Conservation (phyloP, 305 asterid genomes). For the Euphrasia arctica region DNA sequence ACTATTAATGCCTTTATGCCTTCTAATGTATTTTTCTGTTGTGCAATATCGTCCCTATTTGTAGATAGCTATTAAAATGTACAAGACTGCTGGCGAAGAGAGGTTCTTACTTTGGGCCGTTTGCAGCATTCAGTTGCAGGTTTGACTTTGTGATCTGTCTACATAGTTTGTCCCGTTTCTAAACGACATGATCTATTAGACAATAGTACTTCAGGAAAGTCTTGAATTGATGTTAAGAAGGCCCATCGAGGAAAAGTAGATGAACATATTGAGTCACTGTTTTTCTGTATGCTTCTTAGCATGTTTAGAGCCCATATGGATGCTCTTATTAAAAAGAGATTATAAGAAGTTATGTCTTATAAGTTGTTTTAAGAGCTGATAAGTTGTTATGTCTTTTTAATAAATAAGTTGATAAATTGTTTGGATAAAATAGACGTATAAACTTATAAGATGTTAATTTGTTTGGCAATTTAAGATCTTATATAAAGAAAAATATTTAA, state of each 20-base stretch:
- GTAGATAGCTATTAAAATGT: conserved; percentile 95
- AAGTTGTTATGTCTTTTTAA: no score
- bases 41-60: conserved; percentile 17
- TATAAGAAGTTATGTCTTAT: no score
- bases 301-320: not conserved
- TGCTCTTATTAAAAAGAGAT: no score
- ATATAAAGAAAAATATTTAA: no score
- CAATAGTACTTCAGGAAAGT: conserved; percentile 4
- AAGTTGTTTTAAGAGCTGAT: no score
- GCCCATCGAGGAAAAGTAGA: not conserved
- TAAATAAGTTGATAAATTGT: no score
- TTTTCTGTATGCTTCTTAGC: conserved; percentile 4
- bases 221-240: conserved; percentile 15
- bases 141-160: conserved; percentile 30
- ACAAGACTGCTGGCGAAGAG: conserved; percentile 87
- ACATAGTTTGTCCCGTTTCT: conserved; percentile 15
- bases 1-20: not conserved
- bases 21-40: not conserved
- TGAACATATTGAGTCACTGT: conserved; percentile 3
- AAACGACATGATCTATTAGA: conserved; percentile 14
- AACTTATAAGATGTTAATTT: no score
- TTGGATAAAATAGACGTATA: no score
- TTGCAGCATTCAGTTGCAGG: conserved; percentile 99
- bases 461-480: no score
- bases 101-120: conserved; percentile 97